A percentile compares a stretch with the other conserved stretches of the same genome.
phyloP scores from a whole-genome alignment of 2,329 filamentous ascomycete genomes.

The Pseudocercospora musae region DNA sequence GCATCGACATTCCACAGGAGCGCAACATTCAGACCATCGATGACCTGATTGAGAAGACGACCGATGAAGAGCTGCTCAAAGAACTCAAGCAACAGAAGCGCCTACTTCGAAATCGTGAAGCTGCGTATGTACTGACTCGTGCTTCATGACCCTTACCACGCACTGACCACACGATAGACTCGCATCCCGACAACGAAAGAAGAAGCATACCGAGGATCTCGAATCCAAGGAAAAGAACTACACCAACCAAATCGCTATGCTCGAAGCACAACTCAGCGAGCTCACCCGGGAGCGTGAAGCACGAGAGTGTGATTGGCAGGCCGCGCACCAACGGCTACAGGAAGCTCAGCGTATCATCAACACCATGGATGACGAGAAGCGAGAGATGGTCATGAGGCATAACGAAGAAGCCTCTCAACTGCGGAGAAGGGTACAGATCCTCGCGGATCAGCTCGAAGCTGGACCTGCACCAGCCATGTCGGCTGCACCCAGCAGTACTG shows the following conservation, averaged over 20 bases:
- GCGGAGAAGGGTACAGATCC: constrained; percentile 84
- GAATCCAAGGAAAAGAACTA: constrained; percentile 96
- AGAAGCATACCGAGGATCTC: constrained; percentile 93
- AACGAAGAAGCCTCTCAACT: constrained; percentile 88
- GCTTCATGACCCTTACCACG: neutral
- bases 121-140: constrained; percentile 65
- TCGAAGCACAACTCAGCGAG: constrained; percentile 73
- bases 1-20: constrained; percentile 94
- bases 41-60: constrained; percentile 80
- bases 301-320: constrained; percentile 31
- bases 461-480: constrained; percentile 41
- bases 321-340: constrained; percentile 67
- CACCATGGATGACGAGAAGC: constrained; percentile 77
- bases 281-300: constrained; percentile 55
- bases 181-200: constrained; percentile 95
- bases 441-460: constrained; percentile 67
- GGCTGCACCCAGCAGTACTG: constrained; percentile 55
- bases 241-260: constrained; percentile 68
- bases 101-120: constrained; percentile 88
- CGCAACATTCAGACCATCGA: constrained; percentile 94
- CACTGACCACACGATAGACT: constrained; percentile 56
- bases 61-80: constrained; percentile 90
- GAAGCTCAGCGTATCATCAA: constrained; percentile 73
- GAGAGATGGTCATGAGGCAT: constrained; percentile 83
- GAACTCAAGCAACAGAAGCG: constrained; percentile 98